Conservation (phyloP, 73 alveolate genomes). For the Paramecium primaurelia region DNA sequence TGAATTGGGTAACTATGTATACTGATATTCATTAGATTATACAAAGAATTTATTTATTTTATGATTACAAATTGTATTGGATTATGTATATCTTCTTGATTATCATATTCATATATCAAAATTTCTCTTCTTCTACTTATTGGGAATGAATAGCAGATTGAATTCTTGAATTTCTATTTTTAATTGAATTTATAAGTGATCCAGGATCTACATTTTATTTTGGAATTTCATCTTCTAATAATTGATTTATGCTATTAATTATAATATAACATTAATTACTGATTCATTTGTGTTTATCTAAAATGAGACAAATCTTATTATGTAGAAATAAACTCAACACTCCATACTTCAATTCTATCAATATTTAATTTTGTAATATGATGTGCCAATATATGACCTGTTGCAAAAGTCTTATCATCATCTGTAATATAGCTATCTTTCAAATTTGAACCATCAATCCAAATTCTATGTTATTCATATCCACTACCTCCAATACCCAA, state of each 20-base stretch:
- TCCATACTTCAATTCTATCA: slow-evolving; percentile 33
- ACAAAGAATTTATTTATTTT: not conserved
- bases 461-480: slow-evolving; percentile 5
- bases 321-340: not conserved
- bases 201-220: not conserved
- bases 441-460: not conserved
- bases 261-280: not conserved
- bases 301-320: not conserved
- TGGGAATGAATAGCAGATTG: not conserved
- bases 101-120: not conserved
- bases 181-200: not conserved
- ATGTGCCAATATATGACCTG: slow-evolving; percentile 5
- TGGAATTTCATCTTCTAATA: not conserved
- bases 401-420: not conserved
- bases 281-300: slow-evolving; percentile 22
- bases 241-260: not conserved
- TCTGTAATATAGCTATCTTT: not conserved
- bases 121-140: not conserved
- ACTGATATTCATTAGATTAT: not conserved
- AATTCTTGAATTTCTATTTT: not conserved
- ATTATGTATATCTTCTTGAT: not conserved
- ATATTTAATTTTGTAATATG: not conserved
- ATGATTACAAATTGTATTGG: not conserved
- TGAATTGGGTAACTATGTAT: too few species aligned
- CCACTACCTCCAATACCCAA: slow-evolving; percentile 30